phyloP scores from a whole-genome alignment of 495 filamentous ascomycete species.

The Lophiostoma macrostomum region DNA sequence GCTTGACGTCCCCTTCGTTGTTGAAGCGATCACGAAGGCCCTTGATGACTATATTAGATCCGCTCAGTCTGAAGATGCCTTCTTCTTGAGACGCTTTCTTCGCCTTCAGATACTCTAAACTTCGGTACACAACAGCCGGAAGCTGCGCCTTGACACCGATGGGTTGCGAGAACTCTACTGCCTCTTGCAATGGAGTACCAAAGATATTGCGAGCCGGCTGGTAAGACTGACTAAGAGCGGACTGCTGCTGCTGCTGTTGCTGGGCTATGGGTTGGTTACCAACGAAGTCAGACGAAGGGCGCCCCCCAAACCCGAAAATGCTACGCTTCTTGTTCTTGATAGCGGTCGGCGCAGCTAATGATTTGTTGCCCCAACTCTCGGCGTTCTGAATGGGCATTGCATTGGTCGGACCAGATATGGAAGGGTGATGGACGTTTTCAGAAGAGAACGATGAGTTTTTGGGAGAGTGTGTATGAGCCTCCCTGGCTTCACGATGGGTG shows the following conservation, averaged over 20 bases:
- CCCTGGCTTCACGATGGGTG: slow-evolving; percentile 39
- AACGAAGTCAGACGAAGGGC: slow-evolving; percentile 59
- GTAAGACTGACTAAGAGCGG: slow-evolving; percentile 7
- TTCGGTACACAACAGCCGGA: slow-evolving; percentile 95
- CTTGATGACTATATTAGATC: slow-evolving; percentile 91
- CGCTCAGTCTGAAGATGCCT: slow-evolving; percentile 93
- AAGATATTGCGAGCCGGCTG: slow-evolving; percentile 65
- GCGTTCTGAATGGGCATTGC: slow-evolving; percentile 80
- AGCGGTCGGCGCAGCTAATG: slow-evolving; percentile 43
- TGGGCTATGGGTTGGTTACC: slow-evolving; percentile 19
- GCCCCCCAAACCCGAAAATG: slow-evolving; percentile 79
- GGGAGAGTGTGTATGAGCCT: slow-evolving; percentile 42
- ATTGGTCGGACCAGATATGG: slow-evolving; percentile 85
- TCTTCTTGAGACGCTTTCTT: slow-evolving; percentile 84
- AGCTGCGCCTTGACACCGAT: slow-evolving; percentile 66
- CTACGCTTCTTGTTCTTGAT: slow-evolving; percentile 85
- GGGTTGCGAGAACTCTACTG: slow-evolving; percentile 75
- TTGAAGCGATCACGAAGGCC: slow-evolving; percentile 88
- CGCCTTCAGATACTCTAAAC: slow-evolving; percentile 85
- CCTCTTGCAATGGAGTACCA: slow-evolving; percentile 81
- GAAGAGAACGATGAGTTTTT: slow-evolving; percentile 26
- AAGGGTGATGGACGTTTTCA: slow-evolving; percentile 34
- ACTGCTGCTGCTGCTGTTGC: slow-evolving; percentile 16
- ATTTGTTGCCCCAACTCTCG: slow-evolving; percentile 81
- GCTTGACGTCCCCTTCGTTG: slow-evolving; percentile 86